Evolutionary conservation across 495 filamentous ascomycete genomes (phyloP), one percentile per base, ranked within the genome.

Genomic region (Bombardia bombarda): DNA sequence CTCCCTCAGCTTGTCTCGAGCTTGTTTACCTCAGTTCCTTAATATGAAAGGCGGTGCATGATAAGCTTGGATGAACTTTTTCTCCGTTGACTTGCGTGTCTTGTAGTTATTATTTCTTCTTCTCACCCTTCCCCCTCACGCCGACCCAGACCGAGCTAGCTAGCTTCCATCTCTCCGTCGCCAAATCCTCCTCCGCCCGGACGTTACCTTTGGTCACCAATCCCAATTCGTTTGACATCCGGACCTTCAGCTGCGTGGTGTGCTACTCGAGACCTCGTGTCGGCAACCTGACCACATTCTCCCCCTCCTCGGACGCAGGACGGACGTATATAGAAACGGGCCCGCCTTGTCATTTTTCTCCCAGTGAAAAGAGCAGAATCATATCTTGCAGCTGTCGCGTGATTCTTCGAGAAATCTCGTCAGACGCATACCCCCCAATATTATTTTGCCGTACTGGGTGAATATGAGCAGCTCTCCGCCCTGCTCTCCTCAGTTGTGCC

Each of bases 401-500:
- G 40, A 45, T 49, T 31, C 25, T 31, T 13, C 25, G 25, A 24
- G 33, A 41, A 38, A 36, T 34, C 9, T 18, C n/a, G 14, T 33
- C 41, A 22, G 12, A 7, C 32, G 24, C 13, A 3, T 24, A 21
- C 18, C 42, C 21, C 28, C 41, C 18, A n/a, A n/a, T n/a, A n/a
- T n/a, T n/a, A n/a, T n/a, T n/a, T n/a, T n/a, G n/a, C n/a, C n/a
- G n/a, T n/a, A n/a, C 6, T 2, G 34, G 43, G 39, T 46, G 46
- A 56, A 60, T 56, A 62, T 62, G 60, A 62, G 55, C 55, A 62
- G 57, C 47, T 53, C 51, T 44, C 40, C 55, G 46, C 31, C 39
- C 52, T 58, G 49, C 52, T 58, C 43, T 42, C 22, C 38, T 55
- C 49, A 52, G 48, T 31, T 50, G 55, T 57, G 56, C 52, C 52